A percentile compares a stretch with the other conserved stretches of the same genome.
These are phyloP conservation scores for Didymella pinodella DNA, from an alignment of 2,329 filamentous ascomycete species.

Conservation along the genomic window DNA sequence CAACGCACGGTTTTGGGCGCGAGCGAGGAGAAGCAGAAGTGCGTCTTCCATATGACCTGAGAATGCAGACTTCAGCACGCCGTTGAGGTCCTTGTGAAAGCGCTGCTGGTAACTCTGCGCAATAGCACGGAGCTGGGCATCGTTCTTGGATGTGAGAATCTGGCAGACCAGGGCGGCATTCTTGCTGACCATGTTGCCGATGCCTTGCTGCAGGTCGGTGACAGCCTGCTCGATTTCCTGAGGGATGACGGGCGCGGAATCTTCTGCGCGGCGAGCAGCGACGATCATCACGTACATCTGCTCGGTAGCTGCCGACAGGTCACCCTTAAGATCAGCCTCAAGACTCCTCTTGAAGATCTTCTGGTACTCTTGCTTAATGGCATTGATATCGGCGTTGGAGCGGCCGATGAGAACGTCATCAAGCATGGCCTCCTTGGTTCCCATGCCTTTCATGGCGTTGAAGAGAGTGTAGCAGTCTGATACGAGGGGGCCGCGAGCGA, in stretches of 20 bases:
- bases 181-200: constrained; percentile 70
- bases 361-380: constrained; percentile 83
- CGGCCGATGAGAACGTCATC: constrained; percentile 86
- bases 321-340: constrained; percentile 75
- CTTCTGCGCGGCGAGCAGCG: constrained; percentile 76
- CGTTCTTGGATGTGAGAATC: constrained; percentile 77
- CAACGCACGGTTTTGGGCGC: constrained; percentile 81
- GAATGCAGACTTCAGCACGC: constrained; percentile 81
- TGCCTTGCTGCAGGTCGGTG: constrained; percentile 75
- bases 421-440: constrained; percentile 85
- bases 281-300: constrained; percentile 85
- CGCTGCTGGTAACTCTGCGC: constrained; percentile 75
- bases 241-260: constrained; percentile 75
- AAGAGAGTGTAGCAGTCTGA: constrained; percentile 77
- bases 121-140: constrained; percentile 85
- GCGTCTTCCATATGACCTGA: constrained; percentile 91
- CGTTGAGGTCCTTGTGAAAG: constrained; percentile 74
- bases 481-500: constrained; percentile 79
- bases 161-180: constrained; percentile 80
- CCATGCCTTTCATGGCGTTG: constrained; percentile 76
- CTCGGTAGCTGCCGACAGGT: constrained; percentile 87
- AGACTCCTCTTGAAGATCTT: constrained; percentile 71
- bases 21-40: constrained; percentile 78
- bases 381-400: constrained; percentile 84
- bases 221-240: constrained; percentile 79